Evolutionary conservation across 2,329 filamentous ascomycete genomes (phyloP), one percentile per base, ranked within the genome.

Genomic region (Cadophora sp.): DNA sequence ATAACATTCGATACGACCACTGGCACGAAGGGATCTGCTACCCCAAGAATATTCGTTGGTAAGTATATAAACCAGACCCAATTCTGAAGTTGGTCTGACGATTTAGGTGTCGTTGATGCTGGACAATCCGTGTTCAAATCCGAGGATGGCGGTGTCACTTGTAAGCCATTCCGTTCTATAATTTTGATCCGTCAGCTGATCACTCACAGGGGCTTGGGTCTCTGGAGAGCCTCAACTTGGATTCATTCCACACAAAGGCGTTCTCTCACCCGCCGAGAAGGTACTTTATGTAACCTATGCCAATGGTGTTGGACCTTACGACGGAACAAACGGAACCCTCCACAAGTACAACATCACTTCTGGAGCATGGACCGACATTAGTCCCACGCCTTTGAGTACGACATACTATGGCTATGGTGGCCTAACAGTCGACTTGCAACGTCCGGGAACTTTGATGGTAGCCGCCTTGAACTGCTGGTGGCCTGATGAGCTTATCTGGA

Each of bases 391-490:
- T 14, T 22, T 72, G 18, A 55, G 64, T 6, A 60, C 70, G 80
- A 80, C 74, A 84, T 81, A 68, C 20, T 73, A 73, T 65, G 86
- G 86, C 1, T 88, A 87, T 53, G 86, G 86, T 6, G 86, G 86
- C 2, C 76, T 88, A 1, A 79, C 81, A 0, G 78, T 88, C 22
- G 86, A 88, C 58, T 77, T 83, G 68, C 80, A 83, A 70, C 83
- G 82, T 27, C 81, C 86, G 0, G 86, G 85, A 0, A 88, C 85
- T 0, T 73, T 88, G 18, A 82, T 89, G 55, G 85, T 87, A 0
- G 84, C 85, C 0, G 82, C 81, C 1, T 74, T 88, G 48, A 89
- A 88, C 76, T 83, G 81, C 18, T 88, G 86, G 86, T 88, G 81
- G 77, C 86, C 86, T 0, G 86, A 88, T 67, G 85, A 82, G 0